Percentiles rank a stretch among this genome's conserved stretches.
Conservation (phyloP, 164 flowering plant genomes). For the Houttuynia cordata region DNA sequence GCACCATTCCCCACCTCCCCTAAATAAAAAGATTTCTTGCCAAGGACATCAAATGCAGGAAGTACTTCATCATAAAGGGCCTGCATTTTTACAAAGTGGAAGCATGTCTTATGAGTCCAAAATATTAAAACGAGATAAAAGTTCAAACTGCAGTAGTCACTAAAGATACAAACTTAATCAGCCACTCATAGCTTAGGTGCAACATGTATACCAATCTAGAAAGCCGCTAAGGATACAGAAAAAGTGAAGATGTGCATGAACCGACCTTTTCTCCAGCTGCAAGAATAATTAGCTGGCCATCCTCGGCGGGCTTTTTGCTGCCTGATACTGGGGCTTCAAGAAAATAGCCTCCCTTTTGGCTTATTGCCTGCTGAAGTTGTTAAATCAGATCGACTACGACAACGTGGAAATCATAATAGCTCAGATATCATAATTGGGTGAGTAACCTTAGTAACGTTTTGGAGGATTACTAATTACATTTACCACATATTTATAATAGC, state of each 20-base stretch:
- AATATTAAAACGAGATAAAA: no score
- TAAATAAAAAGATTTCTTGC: conserved; percentile 83
- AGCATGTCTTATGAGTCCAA: not conserved
- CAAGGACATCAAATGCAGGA: conserved; percentile 83
- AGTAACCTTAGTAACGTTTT: no score
- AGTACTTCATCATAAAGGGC: conserved; percentile 55
- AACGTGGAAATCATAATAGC: no score
- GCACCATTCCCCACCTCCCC: conserved; percentile 97
- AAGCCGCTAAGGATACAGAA: no score
- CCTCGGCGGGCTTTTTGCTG: conserved; percentile 98
- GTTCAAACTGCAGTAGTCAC: no score
- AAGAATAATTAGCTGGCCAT: conserved; percentile 94
- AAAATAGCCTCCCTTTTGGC: conserved; percentile 62
- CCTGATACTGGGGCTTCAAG: conserved; percentile 99
- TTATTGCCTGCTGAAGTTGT: conserved; percentile 42
- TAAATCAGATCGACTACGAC: no score
- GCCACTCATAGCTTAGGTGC: not conserved
- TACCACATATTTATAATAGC: no score
- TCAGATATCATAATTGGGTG: no score
- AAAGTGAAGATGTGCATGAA: no score
- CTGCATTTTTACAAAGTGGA: conserved; percentile 21
- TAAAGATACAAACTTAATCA: not conserved
- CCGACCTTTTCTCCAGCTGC: conserved; percentile 91
- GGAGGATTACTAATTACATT: no score
- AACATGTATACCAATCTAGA: no score